Percentiles rank a stretch among this genome's conserved stretches.
These are phyloP conservation scores for Afroboletus lepidellus DNA, from an alignment of 1,284 basidiomycete species.

Conservation along the genomic window DNA sequence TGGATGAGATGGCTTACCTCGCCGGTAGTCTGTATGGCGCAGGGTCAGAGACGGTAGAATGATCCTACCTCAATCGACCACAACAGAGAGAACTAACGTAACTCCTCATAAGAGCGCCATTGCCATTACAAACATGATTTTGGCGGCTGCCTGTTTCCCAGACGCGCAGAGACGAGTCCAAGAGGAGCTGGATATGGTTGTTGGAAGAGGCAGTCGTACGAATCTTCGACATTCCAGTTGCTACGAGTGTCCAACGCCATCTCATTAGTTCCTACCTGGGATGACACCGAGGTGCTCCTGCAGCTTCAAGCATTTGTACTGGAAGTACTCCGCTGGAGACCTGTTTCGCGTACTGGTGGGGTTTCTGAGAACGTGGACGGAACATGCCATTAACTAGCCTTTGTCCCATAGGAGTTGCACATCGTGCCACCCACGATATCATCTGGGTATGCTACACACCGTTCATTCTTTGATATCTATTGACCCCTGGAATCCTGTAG, in stretches of 20 bases:
- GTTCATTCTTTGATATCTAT: not conserved
- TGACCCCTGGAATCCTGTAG: not conserved
- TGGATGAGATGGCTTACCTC: not conserved
- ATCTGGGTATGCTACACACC: conserved; percentile 45
- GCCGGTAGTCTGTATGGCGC: not conserved
- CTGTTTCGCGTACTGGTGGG: conserved; percentile 49
- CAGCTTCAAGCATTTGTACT: conserved; percentile 62
- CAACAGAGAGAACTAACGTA: too few species aligned
- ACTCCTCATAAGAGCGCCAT: not conserved
- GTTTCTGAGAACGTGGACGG: conserved; percentile 20
- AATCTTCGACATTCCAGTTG: too few species aligned
- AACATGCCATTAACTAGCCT: not conserved
- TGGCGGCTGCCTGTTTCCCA: not conserved
- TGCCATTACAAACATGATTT: not conserved
- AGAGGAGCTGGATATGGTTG: not conserved
- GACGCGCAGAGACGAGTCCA: not conserved
- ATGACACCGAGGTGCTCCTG: conserved; percentile 41
- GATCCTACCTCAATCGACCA: not conserved
- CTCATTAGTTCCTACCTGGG: not conserved
- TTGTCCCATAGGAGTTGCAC: conserved; percentile 44
- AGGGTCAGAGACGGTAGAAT: not conserved
- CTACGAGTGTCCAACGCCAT: not conserved
- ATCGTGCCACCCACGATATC: conserved; percentile 58
- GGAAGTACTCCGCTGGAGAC: conserved; percentile 64
- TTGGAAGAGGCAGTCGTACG: not conserved